A percentile compares a stretch with the other conserved stretches of the same genome.
Conservation (phyloP, 2,329 filamentous ascomycete species). For the Fusarium begoniae region DNA sequence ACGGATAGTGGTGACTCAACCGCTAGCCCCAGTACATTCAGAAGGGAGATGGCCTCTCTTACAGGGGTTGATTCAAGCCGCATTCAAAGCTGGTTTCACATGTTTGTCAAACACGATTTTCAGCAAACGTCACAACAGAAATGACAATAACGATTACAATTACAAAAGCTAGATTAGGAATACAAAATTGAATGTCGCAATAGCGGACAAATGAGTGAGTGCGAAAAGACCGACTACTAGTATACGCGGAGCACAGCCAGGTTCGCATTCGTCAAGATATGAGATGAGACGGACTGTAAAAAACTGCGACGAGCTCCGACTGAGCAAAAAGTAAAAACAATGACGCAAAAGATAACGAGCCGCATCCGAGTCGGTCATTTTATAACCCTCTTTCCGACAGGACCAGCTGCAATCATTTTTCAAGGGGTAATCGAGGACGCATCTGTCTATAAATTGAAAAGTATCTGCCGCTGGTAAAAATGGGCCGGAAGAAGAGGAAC, state of each 20-base stretch:
- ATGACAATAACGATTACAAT: background rate
- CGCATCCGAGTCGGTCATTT: background rate
- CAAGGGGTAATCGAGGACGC: background rate
- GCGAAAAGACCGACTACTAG: background rate
- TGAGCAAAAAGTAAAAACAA: background rate
- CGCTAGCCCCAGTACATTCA: background rate
- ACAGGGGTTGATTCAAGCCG: background rate
- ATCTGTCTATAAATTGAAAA: background rate
- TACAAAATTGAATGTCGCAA: too few relatives aligned
- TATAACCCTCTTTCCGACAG: background rate
- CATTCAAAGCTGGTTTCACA: background rate
- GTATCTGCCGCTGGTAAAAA: background rate
- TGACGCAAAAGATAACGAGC: background rate
- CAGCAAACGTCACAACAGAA: background rate
- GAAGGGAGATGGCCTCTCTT: background rate
- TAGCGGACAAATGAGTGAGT: background rate
- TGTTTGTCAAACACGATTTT: background rate
- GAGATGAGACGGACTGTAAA: background rate
- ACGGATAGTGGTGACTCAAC: background rate
- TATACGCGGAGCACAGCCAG: background rate
- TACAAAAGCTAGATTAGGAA: too few relatives aligned
- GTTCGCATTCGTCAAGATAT: background rate
- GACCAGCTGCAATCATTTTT: background rate
- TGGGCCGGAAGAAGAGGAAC: background rate
- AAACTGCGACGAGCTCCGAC: background rate